Conservation (phyloP, 768 basidiomycete genomes). For the Termitomyces sp. region DNA sequence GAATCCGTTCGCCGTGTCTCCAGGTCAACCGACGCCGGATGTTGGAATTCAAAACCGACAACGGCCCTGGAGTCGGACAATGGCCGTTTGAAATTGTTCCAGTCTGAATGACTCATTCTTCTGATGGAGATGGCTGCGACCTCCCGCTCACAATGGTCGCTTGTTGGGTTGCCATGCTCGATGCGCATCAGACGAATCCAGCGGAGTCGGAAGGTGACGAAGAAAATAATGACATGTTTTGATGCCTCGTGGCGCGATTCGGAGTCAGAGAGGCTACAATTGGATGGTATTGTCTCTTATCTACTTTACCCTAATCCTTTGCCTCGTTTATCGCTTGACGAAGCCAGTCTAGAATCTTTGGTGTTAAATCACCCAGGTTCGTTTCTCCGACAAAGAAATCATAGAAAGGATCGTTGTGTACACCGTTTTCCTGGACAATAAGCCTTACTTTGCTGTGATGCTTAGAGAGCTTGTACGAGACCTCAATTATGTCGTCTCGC, state of each 20-base stretch:
- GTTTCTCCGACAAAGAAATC: conserved; percentile 16
- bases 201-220: neutral
- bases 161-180: neutral
- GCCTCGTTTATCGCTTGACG: conserved; percentile 10
- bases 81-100: neutral
- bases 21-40: neutral
- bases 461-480: conserved; percentile 12
- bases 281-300: neutral
- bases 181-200: neutral
- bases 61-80: neutral
- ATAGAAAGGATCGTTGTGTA: conserved; percentile 27
- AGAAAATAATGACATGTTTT: neutral
- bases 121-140: neutral
- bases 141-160: neutral
- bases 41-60: neutral
- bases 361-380: conserved; percentile 13
- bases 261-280: neutral
- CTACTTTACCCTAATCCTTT: neutral
- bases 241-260: neutral
- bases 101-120: neutral
- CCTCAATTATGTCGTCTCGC: conserved; percentile 22
- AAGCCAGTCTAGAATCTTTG: conserved; percentile 19
- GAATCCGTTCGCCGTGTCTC: too few species aligned
- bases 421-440: conserved; percentile 22
- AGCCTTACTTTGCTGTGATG: conserved; percentile 8